Evolutionary conservation across 495 filamentous ascomycete genomes (phyloP), one percentile per base, ranked within the genome.

Genomic region (Trichoderma virens): DNA sequence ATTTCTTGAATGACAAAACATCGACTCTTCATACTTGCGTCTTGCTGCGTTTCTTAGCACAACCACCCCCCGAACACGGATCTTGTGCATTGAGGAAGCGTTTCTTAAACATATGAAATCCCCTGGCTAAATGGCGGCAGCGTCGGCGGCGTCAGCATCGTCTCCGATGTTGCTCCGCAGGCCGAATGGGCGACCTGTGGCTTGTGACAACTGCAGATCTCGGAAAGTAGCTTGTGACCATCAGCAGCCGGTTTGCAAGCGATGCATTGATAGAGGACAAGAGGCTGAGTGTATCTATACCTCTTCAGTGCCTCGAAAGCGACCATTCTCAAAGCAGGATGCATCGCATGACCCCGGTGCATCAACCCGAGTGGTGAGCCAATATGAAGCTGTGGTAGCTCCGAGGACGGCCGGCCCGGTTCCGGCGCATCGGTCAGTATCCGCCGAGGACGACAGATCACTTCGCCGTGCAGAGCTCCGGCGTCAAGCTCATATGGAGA

Each of bases 201-300:
- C 65, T 13, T 67, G 65, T 31, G 65, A 74, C 67, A 72, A 72
- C n/a, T 76, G 74, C 35, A 70, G 71, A 23, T 70, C 68, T 39
- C 70, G 72, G 9, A 74, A 73, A 23, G 65, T 72, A 7, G 71
- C 73, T 6, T 76, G 74, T 64, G 74, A 73, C 39, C 72, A 73
- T 54, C 61, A 61, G 0, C 67, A 64, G 2, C 74, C 72, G 0
- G 47, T 72, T 18, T 76, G 74, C 27, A 62, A 61, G 47, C 67
- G 74, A 54, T 76, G 72, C 61, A 65, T 56, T 34, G 68, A 72
- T 65, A 69, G 69, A 43, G 67, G 66, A 16, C 31, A 38, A 5
- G 27, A 23, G 31, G 32, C 18, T 14, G 38, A 32, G 20, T 64
- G 62, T 28, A 31, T 59, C 20, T 64, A 64, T 23, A 39, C 61